These are phyloP conservation scores for Sideroxylon spinosum DNA, from an alignment of 179 eudicot genomes.

Conservation along the genomic window DNA sequence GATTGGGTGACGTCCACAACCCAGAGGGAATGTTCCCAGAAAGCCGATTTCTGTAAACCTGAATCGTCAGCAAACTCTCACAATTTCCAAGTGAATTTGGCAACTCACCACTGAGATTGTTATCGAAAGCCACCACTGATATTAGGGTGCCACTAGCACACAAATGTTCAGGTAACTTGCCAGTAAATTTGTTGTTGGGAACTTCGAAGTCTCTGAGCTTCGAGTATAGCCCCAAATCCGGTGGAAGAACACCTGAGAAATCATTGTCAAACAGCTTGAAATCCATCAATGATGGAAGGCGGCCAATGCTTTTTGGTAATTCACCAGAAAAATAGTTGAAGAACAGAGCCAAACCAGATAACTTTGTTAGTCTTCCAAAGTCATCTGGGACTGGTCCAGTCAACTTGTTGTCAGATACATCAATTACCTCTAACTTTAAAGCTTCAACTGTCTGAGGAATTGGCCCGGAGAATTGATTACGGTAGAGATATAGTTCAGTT, in stretches of 20 bases:
- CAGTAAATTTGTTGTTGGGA: slow-evolving; percentile 34
- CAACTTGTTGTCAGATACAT: slow-evolving; percentile 39
- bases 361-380: slow-evolving; percentile 36
- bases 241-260: slow-evolving; percentile 50
- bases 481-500: background rate
- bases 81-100: slow-evolving; percentile 52
- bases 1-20: slow-evolving; percentile 42
- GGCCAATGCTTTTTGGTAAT: slow-evolving; percentile 31
- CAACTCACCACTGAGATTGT: slow-evolving; percentile 47
- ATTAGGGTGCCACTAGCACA: slow-evolving; percentile 32
- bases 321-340: slow-evolving; percentile 45
- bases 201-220: slow-evolving; percentile 37
- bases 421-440: slow-evolving; percentile 30
- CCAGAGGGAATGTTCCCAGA: slow-evolving; percentile 51
- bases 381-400: slow-evolving; percentile 40
- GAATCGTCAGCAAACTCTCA: slow-evolving; percentile 24
- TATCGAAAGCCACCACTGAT: slow-evolving; percentile 41
- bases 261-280: slow-evolving; percentile 35
- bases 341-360: slow-evolving; percentile 40
- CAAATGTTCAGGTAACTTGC: slow-evolving; percentile 42
- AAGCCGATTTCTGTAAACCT: slow-evolving; percentile 37
- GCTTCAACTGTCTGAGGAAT: slow-evolving; percentile 30
- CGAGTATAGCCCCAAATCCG: slow-evolving; percentile 54
- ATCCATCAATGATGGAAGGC: slow-evolving; percentile 24
- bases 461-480: slow-evolving; percentile 34